Percentiles rank a stretch among this genome's conserved stretches.
phyloP scores from a whole-genome alignment of 2,329 filamentous ascomycete genomes.

The Teratosphaeria nubilosa region DNA sequence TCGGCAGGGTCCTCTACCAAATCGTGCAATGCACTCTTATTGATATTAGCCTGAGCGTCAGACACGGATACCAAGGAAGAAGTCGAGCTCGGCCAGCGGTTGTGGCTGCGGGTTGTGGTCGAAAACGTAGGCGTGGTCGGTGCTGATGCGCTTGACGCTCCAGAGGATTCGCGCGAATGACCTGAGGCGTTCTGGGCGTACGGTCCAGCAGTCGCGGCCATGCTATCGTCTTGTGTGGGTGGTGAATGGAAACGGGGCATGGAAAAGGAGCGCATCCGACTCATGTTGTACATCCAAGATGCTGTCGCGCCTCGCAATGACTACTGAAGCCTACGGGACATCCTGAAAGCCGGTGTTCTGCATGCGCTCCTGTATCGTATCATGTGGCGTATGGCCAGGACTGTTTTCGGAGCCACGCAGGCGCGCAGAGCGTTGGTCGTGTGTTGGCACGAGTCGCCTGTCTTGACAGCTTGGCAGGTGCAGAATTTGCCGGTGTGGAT shows the following conservation, averaged over 20 bases:
- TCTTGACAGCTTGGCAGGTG: neutral
- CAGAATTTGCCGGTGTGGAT: neutral
- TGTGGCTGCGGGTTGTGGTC: slow-evolving; percentile 42
- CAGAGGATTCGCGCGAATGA: slow-evolving; percentile 28
- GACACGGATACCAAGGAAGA: slow-evolving; percentile 64
- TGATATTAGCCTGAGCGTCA: slow-evolving; percentile 43
- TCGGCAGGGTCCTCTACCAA: slow-evolving; percentile 76
- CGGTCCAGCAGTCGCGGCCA: slow-evolving; percentile 4
- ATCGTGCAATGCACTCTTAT: slow-evolving; percentile 56
- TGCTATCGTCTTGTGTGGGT: slow-evolving; percentile 11
- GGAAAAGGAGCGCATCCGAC: slow-evolving; percentile 18
- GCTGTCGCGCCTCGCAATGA: neutral
- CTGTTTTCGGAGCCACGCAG: slow-evolving; percentile 14
- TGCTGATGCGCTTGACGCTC: slow-evolving; percentile 54
- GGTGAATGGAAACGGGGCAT: slow-evolving; percentile 11
- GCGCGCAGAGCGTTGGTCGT: slow-evolving; percentile 9
- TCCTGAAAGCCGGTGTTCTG: slow-evolving; percentile 12
- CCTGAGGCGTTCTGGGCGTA: slow-evolving; percentile 9
- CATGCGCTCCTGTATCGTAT: slow-evolving; percentile 13
- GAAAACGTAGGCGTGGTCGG: slow-evolving; percentile 64
- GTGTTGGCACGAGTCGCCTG: slow-evolving; percentile 16
- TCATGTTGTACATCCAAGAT: slow-evolving; percentile 16
- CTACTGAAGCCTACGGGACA: slow-evolving; percentile 13
- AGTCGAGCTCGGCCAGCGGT: slow-evolving; percentile 60
- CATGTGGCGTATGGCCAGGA: slow-evolving; percentile 10